Evolutionary conservation across 345 rosid genomes (phyloP).

Genomic region (Luvunga scandens): DNA sequence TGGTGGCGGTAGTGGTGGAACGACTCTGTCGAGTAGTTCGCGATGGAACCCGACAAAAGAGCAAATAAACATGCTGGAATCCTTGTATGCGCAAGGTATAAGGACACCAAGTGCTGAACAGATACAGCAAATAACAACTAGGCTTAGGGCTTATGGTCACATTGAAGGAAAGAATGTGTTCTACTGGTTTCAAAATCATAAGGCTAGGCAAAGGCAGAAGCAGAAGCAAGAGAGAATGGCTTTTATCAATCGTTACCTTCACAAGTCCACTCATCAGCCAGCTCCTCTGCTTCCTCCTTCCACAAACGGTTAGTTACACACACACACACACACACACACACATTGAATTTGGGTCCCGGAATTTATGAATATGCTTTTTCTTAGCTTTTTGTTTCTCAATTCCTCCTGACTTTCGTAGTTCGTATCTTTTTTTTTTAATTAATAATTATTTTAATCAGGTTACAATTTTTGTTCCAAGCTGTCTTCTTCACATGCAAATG

Average conservation of each 20-base stretch:
- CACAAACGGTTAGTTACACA: conserved; percentile 43
- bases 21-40: conserved; percentile 36
- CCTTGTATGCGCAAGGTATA: conserved; percentile 65
- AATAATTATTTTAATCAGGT: not conserved
- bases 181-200: conserved; percentile 98
- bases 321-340: not conserved
- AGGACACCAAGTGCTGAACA: conserved; percentile 90
- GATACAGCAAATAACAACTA: conserved; percentile 78
- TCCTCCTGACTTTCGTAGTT: conserved; percentile 12
- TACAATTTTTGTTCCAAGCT: conserved; percentile 18
- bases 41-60: conserved; percentile 97
- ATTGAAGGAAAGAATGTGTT: conserved; percentile 99
- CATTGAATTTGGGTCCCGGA: not conserved
- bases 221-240: conserved; percentile 73
- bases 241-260: conserved; percentile 50
- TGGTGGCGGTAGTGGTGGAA: conserved; percentile 22
- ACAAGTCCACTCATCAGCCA: conserved; percentile 29
- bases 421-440: not conserved
- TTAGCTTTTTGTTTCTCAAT: not conserved
- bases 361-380: conserved; percentile 3
- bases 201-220: conserved; percentile 92
- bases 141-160: conserved; percentile 70
- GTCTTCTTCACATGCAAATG: conserved; percentile 39
- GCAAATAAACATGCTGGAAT: conserved; percentile 73
- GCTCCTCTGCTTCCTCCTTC: conserved; percentile 31